Conservation (phyloP, 352 stramenopile species). For the Globisporangium barbulae region DNA sequence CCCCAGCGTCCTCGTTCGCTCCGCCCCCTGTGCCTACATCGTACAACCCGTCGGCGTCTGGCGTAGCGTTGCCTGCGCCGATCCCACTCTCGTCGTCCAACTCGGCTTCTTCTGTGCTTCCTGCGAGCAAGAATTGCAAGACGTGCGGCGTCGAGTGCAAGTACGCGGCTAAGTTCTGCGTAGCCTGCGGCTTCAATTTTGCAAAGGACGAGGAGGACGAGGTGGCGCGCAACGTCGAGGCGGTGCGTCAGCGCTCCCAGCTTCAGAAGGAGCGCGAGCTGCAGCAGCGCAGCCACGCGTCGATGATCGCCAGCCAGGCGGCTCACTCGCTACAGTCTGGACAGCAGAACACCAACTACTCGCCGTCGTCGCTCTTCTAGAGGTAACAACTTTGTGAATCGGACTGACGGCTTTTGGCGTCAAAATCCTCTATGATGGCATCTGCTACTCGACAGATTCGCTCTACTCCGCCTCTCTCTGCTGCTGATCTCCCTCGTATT, state of each 20-base stretch:
- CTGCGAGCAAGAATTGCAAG: conserved; percentile 56
- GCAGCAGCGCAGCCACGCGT: conserved; percentile 64
- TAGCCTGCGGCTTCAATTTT: conserved; percentile 80
- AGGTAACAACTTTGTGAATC: conserved; percentile 4
- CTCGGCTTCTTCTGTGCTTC: conserved; percentile 30
- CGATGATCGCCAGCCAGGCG: conserved; percentile 64
- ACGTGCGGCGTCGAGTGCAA: conserved; percentile 74
- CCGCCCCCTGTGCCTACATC: conserved; percentile 24
- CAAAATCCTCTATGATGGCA: neutral
- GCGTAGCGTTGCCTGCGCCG: conserved; percentile 47
- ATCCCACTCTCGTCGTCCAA: conserved; percentile 46
- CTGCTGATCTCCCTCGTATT: conserved; percentile 8
- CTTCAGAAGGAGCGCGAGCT: conserved; percentile 46
- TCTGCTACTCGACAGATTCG: neutral
- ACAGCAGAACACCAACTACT: conserved; percentile 15
- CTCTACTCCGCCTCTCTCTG: conserved; percentile 1
- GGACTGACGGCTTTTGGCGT: neutral
- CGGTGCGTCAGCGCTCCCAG: conserved; percentile 48
- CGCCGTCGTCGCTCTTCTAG: conserved; percentile 15
- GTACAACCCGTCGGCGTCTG: conserved; percentile 28
- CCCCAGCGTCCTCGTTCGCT: conserved; percentile 23
- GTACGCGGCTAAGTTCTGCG: conserved; percentile 74
- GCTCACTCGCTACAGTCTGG: conserved; percentile 33
- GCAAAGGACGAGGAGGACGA: conserved; percentile 72
- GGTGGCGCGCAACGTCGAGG: conserved; percentile 70